Conservation (phyloP, 177 flowering plant species). For the Vitis hybrid region DNA sequence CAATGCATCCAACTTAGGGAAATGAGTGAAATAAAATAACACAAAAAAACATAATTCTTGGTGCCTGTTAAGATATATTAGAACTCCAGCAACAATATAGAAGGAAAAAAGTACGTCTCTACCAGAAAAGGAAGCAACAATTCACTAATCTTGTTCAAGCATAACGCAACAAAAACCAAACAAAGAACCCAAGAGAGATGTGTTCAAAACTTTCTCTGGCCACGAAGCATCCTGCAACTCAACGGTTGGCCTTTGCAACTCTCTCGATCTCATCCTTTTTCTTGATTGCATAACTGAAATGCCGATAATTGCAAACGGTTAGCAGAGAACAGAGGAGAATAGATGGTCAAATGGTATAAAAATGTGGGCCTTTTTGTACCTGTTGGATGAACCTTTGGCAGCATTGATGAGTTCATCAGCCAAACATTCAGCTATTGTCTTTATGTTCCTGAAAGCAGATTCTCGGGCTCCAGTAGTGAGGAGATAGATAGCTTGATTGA, state of each 20-base stretch:
- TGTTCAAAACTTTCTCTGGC: no score
- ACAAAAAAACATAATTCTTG: no score
- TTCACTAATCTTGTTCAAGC: no score
- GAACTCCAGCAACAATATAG: no score
- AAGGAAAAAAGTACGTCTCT: no score
- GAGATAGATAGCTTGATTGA: conserved; percentile 51
- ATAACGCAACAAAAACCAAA: no score
- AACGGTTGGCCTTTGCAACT: conserved; percentile 55
- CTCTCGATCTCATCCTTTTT: conserved; percentile 55
- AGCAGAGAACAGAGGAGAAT: not conserved
- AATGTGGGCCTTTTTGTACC: conserved; percentile 11
- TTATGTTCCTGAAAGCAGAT: conserved; percentile 50
- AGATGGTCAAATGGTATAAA: not conserved
- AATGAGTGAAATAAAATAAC: no score
- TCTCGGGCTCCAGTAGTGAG: conserved; percentile 59
- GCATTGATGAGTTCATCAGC: conserved; percentile 59
- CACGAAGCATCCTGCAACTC: conserved; percentile 5
- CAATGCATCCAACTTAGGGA: no score
- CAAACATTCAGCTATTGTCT: conserved; percentile 51
- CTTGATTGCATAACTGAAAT: conserved; percentile 48
- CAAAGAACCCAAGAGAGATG: no score
- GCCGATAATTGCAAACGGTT: not conserved
- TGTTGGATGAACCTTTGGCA: conserved; percentile 54
- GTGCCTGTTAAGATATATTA: no score
- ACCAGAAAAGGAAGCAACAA: no score